phyloP scores from a whole-genome alignment of 1,284 basidiomycete genomes.

The Ustilago loliicola region DNA sequence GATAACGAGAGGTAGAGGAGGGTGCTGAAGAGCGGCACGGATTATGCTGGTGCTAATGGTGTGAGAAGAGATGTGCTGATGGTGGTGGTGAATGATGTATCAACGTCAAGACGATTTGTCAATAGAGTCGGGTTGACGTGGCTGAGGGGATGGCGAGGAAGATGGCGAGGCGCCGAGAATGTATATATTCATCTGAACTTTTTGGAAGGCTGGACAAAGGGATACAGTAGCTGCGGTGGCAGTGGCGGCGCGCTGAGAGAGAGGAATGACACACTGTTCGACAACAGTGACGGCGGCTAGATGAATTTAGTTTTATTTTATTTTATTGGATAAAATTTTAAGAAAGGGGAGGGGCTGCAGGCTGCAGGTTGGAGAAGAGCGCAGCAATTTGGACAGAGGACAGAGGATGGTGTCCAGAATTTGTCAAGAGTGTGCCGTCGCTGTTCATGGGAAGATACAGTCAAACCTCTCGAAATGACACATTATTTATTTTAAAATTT shows the following conservation, averaged over 20 bases:
- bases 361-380: conserved; percentile 18
- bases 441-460: conserved; percentile 1
- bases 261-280: neutral
- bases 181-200: conserved; percentile 29
- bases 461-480: too few species aligned
- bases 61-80: neutral
- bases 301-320: neutral
- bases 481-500: too few species aligned
- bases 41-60: neutral
- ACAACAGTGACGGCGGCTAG: conserved; percentile 12
- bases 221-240: neutral
- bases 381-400: neutral
- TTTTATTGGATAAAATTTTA: neutral
- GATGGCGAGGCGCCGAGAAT: neutral
- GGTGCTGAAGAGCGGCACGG: neutral
- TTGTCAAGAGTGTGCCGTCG: neutral
- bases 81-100: neutral
- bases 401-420: neutral
- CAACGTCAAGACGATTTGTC: conserved; percentile 7
- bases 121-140: conserved; percentile 2
- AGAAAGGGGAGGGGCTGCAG: conserved; percentile 17
- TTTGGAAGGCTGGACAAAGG: conserved; percentile 2
- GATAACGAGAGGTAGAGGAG: neutral
- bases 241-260: neutral
- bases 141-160: conserved; percentile 1